Evolutionary conservation across 2,329 filamentous ascomycete genomes (phyloP), one percentile per base, ranked within the genome.

Genomic region (Trichoderma polysporum): DNA sequence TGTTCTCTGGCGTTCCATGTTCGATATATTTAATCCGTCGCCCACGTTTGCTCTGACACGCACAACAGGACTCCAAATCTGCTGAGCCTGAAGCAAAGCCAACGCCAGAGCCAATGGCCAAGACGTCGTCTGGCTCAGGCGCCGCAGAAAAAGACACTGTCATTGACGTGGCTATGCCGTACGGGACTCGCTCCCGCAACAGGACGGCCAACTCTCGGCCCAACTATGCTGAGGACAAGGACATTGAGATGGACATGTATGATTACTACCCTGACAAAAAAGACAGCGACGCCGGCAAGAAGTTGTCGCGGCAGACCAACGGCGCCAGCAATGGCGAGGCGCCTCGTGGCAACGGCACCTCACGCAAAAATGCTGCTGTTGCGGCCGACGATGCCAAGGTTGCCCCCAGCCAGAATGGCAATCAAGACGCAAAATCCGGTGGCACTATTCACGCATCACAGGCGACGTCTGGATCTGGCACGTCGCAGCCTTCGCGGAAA

Each of bases 191-290:
- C 74, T 97, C 94, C 73, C 91, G 95, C 77, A 97, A 97, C 79
- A 90, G 94, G 75, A 90, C 87, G 67, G 91, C 91, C 74, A 88
- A 86, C 71, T 86, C 91, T 73, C 91, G 95, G 72, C 89, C 91
- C 71, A 99, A 99, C 80, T 99, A 99, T 79, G 94, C 95, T 59
- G 95, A 99, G 81, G 92, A 94, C 79, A 91, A 87, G 80, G 94
- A 97, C 78, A 84, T 94, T 72, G 94, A 98, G 74, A 88, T 92
- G 79, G 95, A 98, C 68, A 80, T 85, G 76, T 92, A 93, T 77
- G 94, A 97, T 74, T 86, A 85, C 76, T 81, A 84, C 75, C 54
- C 66, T 62, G 80, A 85, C 71, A 83, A 84, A 74, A 84, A 86
- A 72, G 84, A 87, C 17, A 81, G 81, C 65, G 85, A 87, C 69